Evolutionary conservation across 176 grass and related monocot genomes (phyloP).

Genomic region (Cymbopogon citratus): DNA sequence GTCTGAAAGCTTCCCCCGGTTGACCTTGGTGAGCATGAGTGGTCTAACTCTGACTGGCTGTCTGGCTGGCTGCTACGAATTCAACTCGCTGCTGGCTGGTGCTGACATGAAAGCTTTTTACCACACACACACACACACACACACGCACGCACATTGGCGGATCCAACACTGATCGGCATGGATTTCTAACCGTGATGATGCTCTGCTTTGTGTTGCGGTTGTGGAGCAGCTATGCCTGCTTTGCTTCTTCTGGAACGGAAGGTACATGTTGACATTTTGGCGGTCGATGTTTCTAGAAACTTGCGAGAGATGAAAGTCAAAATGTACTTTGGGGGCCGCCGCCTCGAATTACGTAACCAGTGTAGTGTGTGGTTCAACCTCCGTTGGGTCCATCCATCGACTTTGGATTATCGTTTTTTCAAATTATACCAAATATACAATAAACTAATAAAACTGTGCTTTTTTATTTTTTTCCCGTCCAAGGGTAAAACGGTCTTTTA

Average conservation of each 20-base stretch:
- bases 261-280: conserved; percentile 15
- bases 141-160: not conserved
- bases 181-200: not conserved
- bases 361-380: not conserved
- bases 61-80: not conserved
- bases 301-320: not conserved
- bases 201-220: not conserved
- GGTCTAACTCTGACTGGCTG: not conserved
- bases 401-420: too few species aligned
- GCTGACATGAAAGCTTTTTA: not conserved
- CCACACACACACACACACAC: too few species aligned
- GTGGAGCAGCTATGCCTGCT: not conserved
- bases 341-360: not conserved
- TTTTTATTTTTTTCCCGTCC: too few species aligned
- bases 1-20: not conserved
- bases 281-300: not conserved
- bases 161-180: not conserved
- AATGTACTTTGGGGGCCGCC: not conserved
- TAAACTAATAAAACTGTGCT: too few species aligned
- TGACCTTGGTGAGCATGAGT: not conserved
- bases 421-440: too few species aligned
- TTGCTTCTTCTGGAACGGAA: not conserved
- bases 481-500: too few species aligned
- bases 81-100: not conserved
- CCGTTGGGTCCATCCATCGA: not conserved